Evolutionary conservation across 306 rosid species (phyloP).

Genomic region (Senna tora): DNA sequence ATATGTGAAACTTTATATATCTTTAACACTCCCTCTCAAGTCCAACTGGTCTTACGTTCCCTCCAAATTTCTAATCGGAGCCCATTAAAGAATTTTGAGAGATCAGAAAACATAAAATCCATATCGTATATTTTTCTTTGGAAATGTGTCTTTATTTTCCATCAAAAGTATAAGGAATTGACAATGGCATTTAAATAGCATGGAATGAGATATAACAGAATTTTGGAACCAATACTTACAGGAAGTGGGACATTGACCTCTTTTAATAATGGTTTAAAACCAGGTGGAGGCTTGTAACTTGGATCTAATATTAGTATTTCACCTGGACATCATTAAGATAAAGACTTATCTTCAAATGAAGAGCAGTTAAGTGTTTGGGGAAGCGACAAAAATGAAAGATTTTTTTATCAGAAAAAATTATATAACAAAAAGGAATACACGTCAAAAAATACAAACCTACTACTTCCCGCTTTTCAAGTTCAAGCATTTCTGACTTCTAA

Average conservation of each 20-base stretch:
- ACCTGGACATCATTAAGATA: constrained; percentile 55
- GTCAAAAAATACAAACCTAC: constrained; percentile 62
- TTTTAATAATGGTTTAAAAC: constrained; percentile 80
- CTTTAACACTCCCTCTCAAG: too few relatives aligned
- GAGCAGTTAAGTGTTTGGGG: neutral
- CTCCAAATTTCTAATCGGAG: too few relatives aligned
- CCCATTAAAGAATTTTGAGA: too few relatives aligned
- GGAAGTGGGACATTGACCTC: constrained; percentile 76
- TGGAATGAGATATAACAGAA: constrained; percentile 5
- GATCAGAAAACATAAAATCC: too few relatives aligned
- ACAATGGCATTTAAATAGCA: constrained; percentile 31
- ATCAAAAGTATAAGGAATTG: constrained; percentile 32
- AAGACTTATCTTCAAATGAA: constrained; percentile 32
- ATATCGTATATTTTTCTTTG: too few relatives aligned
- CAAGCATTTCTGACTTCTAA: constrained; percentile 63
- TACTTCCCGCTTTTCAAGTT: constrained; percentile 80
- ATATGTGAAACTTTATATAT: too few relatives aligned
- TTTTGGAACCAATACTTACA: constrained; percentile 61
- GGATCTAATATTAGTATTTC: constrained; percentile 87
- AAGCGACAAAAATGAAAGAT: neutral
- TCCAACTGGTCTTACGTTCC: too few relatives aligned
- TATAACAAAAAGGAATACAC: constrained; percentile 16
- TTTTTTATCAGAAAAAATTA: neutral
- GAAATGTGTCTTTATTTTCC: constrained; percentile 23
- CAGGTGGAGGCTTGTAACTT: constrained; percentile 82